Evolutionary conservation across 441 rosid species (phyloP).

Genomic region (Erodium moschatum): DNA sequence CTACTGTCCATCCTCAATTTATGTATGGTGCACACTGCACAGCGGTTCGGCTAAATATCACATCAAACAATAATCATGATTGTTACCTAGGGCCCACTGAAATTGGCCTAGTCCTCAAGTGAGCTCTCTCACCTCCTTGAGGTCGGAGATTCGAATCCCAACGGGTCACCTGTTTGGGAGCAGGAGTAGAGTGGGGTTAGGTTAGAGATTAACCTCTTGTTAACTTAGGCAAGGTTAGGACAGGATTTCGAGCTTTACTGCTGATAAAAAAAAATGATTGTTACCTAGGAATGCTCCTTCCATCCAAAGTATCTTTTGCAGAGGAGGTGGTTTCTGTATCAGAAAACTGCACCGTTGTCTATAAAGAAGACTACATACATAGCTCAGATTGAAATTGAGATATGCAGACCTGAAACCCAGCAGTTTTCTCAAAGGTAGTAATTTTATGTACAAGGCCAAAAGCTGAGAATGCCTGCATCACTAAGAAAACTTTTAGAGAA

Average conservation of each 20-base stretch:
- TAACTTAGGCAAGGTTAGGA: too few relatives aligned
- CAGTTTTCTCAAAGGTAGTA: conserved; percentile 95
- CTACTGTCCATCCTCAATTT: conserved; percentile 14
- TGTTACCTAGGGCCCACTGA: conserved; percentile 93
- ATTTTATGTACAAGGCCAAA: conserved; percentile 97
- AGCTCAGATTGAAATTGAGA: conserved; percentile 17
- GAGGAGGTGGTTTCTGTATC: conserved; percentile 83
- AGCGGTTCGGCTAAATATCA: conserved; percentile 47
- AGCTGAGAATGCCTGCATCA: conserved; percentile 91
- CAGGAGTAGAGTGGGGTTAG: too few relatives aligned
- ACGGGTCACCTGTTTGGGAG: too few relatives aligned
- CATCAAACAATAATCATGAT: conserved; percentile 52
- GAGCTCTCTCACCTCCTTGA: too few relatives aligned
- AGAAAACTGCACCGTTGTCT: conserved; percentile 98
- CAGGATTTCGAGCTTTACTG: too few relatives aligned
- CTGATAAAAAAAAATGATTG: too few relatives aligned
- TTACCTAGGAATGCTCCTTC: conserved; percentile 98
- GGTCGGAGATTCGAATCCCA: too few relatives aligned
- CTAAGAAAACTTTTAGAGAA: conserved; percentile 25
- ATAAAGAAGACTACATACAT: conserved; percentile 21
- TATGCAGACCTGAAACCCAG: conserved; percentile 72
- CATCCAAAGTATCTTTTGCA: conserved; percentile 78
- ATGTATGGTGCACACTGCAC: conserved; percentile 21
- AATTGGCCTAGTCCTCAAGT: too few relatives aligned
- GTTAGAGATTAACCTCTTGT: too few relatives aligned